Conservation (phyloP, 352 stramenopile species). For the Pythium sukuiense region DNA sequence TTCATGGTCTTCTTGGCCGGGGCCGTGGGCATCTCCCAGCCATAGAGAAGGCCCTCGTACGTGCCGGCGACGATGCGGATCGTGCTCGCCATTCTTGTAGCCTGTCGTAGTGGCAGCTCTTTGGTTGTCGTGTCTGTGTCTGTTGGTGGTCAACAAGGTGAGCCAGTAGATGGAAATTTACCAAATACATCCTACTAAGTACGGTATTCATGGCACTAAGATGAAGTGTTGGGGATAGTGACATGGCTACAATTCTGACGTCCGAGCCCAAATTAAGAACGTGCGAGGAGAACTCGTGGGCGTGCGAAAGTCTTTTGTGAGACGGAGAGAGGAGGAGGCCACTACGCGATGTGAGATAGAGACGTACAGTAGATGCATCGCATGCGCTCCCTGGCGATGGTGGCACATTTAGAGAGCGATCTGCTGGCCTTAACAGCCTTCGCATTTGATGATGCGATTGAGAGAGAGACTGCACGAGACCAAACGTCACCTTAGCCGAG, state of each 20-base stretch:
- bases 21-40: conserved; percentile 62
- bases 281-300: not conserved
- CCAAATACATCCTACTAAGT: conserved; percentile 19
- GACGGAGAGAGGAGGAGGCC: not conserved
- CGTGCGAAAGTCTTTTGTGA: not conserved
- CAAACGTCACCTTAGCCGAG: not conserved
- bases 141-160: conserved; percentile 27
- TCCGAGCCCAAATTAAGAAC: not conserved
- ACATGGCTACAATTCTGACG: conserved; percentile 27
- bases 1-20: conserved; percentile 60
- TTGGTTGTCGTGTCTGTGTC: conserved; percentile 14
- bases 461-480: not conserved
- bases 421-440: not conserved
- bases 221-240: not conserved
- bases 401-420: not conserved
- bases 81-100: conserved; percentile 30
- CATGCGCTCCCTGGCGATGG: not conserved
- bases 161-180: conserved; percentile 22
- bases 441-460: not conserved
- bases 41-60: conserved; percentile 87
- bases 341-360: not conserved
- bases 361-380: not conserved
- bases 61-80: conserved; percentile 83
- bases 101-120: not conserved
- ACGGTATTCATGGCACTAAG: conserved; percentile 18